phyloP scores from a whole-genome alignment of 2,329 filamentous ascomycete genomes.

The Colletotrichum sp. region DNA sequence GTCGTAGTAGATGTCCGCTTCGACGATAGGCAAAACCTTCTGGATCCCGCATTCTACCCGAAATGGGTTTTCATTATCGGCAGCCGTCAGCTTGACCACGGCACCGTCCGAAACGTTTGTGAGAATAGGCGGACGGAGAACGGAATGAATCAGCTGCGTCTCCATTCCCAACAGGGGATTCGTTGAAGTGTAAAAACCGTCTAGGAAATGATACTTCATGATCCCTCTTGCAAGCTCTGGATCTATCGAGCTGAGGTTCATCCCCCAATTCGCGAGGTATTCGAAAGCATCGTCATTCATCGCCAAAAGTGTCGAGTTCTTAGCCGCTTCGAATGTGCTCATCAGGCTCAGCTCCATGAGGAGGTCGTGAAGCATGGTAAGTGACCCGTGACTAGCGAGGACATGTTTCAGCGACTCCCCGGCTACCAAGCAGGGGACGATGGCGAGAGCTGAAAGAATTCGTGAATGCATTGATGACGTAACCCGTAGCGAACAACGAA shows the following conservation, averaged over 20 bases:
- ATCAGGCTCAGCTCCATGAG: background rate
- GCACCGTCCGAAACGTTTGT: background rate
- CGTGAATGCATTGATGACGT: background rate
- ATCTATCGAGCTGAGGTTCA: background rate
- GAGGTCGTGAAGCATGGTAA: background rate
- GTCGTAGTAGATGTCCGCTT: background rate
- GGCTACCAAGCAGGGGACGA: background rate
- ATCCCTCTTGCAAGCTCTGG: background rate
- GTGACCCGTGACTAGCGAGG: background rate
- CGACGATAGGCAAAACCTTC: background rate
- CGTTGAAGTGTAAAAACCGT: background rate
- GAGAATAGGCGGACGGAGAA: background rate
- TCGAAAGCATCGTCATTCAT: background rate
- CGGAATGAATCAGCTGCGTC: background rate
- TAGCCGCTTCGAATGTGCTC: background rate
- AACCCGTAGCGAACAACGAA: fast-evolving
- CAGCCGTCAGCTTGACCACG: background rate
- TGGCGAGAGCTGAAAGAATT: background rate
- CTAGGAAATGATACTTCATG: background rate
- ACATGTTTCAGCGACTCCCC: background rate
- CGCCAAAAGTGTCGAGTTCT: background rate
- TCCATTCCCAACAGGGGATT: background rate
- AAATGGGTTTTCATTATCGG: background rate
- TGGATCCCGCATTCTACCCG: background rate
- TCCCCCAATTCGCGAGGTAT: background rate